phyloP scores from a whole-genome alignment of 1,139 yeast species.

The Yamadazyma oceani region DNA sequence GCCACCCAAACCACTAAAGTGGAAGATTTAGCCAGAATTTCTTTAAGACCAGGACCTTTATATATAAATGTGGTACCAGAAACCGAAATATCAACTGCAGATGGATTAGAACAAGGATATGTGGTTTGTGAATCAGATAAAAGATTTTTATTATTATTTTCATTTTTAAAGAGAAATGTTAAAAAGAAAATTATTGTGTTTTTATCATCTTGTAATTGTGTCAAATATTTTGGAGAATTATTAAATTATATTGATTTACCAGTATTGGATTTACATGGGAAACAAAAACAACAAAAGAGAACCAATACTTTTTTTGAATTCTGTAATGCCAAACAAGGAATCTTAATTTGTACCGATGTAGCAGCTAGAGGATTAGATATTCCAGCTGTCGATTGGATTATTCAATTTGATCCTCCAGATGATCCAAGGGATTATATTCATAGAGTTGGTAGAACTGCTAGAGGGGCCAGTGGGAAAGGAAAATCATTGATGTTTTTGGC shows the following conservation, averaged over 20 bases:
- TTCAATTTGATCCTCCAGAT: conserved; percentile 98
- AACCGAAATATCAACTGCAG: conserved; percentile 84
- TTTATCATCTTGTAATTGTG: conserved; percentile 94
- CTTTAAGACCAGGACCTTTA: conserved; percentile 91
- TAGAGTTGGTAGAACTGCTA: conserved; percentile 97
- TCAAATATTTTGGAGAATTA: conserved; percentile 91
- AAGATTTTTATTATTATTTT: conserved; percentile 83
- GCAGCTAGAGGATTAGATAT: conserved; percentile 98
- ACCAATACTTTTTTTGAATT: conserved; percentile 97
- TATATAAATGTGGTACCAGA: conserved; percentile 92
- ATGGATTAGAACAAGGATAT: conserved; percentile 96
- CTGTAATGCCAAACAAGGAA: conserved; percentile 94
- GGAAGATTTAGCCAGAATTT: conserved; percentile 95
- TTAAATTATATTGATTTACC: conserved; percentile 95
- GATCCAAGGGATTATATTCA: conserved; percentile 98
- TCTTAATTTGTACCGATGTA: conserved; percentile 91
- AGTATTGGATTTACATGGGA: conserved; percentile 93
- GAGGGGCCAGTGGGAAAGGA: conserved; percentile 91
- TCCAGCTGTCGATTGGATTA: conserved; percentile 96
- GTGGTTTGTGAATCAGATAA: conserved; percentile 97
- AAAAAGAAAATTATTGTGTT: conserved; percentile 94
- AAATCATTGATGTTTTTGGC: conserved; percentile 92
- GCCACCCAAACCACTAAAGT: conserved; percentile 99
- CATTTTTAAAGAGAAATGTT: conserved; percentile 86
- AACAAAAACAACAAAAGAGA: conserved; percentile 97